A percentile compares a stretch with the other conserved stretches of the same genome.
Evolutionary conservation across 2,329 filamentous ascomycete genomes (phyloP).

Genomic region (Venturia carpophila): DNA sequence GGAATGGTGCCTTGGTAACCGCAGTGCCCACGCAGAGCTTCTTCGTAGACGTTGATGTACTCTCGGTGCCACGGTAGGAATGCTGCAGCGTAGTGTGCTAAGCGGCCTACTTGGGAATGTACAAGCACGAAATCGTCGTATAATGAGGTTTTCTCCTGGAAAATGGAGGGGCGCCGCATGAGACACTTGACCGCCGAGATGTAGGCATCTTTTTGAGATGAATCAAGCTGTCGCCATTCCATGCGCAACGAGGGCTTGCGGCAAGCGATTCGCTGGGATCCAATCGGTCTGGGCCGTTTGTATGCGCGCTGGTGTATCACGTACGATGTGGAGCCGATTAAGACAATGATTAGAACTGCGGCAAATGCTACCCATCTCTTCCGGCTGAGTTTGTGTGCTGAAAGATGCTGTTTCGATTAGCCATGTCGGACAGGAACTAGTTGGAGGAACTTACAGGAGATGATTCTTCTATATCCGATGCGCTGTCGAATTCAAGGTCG

Average conservation of each 20-base stretch:
- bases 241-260: not conserved
- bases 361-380: not conserved
- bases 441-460: not conserved
- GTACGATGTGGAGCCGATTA: not conserved
- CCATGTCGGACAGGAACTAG: not conserved
- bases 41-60: not conserved
- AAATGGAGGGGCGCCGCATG: not conserved
- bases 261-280: not conserved
- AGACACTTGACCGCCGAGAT: not conserved
- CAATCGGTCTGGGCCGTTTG: not conserved
- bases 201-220: not conserved
- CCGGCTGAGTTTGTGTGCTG: not conserved
- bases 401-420: not conserved
- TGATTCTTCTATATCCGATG: not conserved
- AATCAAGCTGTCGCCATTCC: constrained; percentile 1
- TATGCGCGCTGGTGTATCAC: not conserved
- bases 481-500: not conserved
- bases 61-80: not conserved
- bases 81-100: not conserved
- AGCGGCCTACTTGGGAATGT: not conserved
- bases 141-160: not conserved
- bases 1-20: not conserved
- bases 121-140: not conserved
- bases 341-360: not conserved
- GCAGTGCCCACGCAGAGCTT: not conserved